A percentile compares a stretch with the other conserved stretches of the same genome.
These are phyloP conservation scores for Hypoxylon sp. DNA, from an alignment of 2,329 filamentous ascomycete species.

Conservation along the genomic window DNA sequence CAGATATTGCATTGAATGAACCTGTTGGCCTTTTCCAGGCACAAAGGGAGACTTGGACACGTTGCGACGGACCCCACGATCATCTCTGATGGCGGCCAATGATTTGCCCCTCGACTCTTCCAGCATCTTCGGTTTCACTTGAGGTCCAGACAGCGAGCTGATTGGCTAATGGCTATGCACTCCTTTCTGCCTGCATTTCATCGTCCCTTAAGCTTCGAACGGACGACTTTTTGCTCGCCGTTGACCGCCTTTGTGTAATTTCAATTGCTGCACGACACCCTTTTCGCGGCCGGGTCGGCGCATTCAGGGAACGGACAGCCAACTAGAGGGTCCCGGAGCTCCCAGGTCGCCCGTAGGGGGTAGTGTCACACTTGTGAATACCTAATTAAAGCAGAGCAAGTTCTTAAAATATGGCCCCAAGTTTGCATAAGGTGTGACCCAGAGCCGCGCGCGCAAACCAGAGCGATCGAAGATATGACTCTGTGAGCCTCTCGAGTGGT, in stretches of 20 bases:
- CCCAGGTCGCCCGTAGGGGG: constrained; percentile 22
- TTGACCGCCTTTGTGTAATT: constrained; percentile 50
- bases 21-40: constrained; percentile 40
- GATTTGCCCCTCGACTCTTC: constrained; percentile 49
- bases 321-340: constrained; percentile 15
- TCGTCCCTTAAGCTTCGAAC: constrained; percentile 15
- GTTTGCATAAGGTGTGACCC: constrained; percentile 31
- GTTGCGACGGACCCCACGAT: constrained; percentile 48
- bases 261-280: constrained; percentile 45
- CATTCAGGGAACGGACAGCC: constrained; percentile 24
- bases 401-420: constrained; percentile 1
- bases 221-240: constrained; percentile 33
- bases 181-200: constrained; percentile 58
- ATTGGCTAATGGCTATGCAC: constrained; percentile 57
- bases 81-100: constrained; percentile 41
- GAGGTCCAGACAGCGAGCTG: constrained; percentile 31
- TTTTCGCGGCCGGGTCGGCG: constrained; percentile 34
- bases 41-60: constrained; percentile 49
- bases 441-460: constrained; percentile 23
- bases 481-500: constrained; percentile 1
- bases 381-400: constrained; percentile 13
- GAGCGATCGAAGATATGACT: constrained; percentile 20
- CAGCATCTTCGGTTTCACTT: constrained; percentile 59
- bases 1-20: constrained; percentile 30
- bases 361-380: constrained; percentile 30